These are phyloP conservation scores for Hymenoscyphus occultus DNA, from an alignment of 2,329 filamentous ascomycete genomes.

Conservation along the genomic window DNA sequence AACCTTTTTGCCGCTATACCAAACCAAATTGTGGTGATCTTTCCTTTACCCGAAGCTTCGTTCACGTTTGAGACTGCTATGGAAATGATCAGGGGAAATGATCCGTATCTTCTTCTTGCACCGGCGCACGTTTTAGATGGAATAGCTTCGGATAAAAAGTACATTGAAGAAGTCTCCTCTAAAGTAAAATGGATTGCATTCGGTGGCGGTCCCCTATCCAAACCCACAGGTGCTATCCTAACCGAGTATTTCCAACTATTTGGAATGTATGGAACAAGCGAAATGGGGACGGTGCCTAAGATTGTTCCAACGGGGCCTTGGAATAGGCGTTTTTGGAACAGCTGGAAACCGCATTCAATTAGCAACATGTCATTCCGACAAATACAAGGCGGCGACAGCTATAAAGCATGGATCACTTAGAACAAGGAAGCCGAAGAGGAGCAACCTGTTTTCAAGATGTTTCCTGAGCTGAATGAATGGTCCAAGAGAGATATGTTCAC, in stretches of 20 bases:
- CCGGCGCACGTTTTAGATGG: constrained; percentile 1
- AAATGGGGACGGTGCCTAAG: background rate
- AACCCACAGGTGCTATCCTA: constrained; percentile 12
- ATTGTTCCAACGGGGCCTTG: constrained; percentile 2
- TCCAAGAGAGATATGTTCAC: constrained; percentile 39
- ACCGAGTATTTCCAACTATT: background rate
- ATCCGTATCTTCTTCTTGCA: constrained; percentile 5
- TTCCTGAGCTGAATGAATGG: constrained; percentile 37
- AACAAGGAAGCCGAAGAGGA: constrained; percentile 19
- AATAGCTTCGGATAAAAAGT: constrained; percentile 2
- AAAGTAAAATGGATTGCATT: constrained; percentile 2
- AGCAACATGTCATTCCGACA: constrained; percentile 8
- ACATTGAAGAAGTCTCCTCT: background rate
- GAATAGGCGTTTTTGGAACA: constrained; percentile 10
- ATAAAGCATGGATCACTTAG: constrained; percentile 30
- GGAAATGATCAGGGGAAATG: constrained; percentile 5
- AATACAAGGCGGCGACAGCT: constrained; percentile 12
- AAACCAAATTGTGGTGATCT: constrained; percentile 9
- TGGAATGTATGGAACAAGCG: constrained; percentile 10
- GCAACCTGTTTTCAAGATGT: constrained; percentile 38
- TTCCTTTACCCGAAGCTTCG: background rate
- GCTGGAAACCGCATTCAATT: constrained; percentile 4
- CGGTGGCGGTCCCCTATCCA: constrained; percentile 10
- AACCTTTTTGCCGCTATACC: constrained; percentile 6
- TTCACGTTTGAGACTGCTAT: background rate